Conservation (phyloP, 768 basidiomycete genomes). For the Neoboletus brunneissimus region DNA sequence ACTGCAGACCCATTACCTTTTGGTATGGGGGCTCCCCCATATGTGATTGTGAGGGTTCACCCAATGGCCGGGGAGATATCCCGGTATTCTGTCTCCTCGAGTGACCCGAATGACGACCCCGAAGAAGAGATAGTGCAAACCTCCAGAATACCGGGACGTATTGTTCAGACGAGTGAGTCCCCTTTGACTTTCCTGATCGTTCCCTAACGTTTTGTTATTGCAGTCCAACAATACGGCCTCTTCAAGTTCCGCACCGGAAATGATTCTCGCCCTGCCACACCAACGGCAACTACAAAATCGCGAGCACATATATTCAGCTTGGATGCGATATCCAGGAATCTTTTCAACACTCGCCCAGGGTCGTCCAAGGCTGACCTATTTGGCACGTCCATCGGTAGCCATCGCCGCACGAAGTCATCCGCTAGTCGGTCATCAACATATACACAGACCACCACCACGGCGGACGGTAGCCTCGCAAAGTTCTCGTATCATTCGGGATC, state of each 20-base stretch:
- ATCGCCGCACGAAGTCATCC: conserved; percentile 60
- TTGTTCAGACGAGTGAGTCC: conserved; percentile 77
- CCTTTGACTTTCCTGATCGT: neutral
- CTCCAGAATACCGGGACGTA: conserved; percentile 64
- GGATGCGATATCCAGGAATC: conserved; percentile 85
- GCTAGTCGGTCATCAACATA: conserved; percentile 70
- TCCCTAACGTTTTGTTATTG: neutral
- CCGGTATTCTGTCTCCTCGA: conserved; percentile 73
- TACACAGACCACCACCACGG: conserved; percentile 66
- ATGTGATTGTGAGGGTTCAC: conserved; percentile 77
- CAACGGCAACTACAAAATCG: conserved; percentile 69
- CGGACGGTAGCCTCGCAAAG: conserved; percentile 64
- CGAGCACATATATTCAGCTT: conserved; percentile 84
- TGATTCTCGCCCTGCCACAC: conserved; percentile 80
- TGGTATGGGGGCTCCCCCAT: conserved; percentile 65
- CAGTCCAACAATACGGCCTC: conserved; percentile 85
- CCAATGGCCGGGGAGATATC: conserved; percentile 82
- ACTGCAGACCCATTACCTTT: conserved; percentile 77
- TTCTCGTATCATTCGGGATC: conserved; percentile 73
- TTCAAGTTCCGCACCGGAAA: conserved; percentile 84
- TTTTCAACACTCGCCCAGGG: conserved; percentile 73
- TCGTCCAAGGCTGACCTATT: conserved; percentile 74
- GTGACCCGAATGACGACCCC: conserved; percentile 66
- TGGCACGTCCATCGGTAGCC: conserved; percentile 65
- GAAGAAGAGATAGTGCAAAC: conserved; percentile 86